Percentiles rank a stretch among this genome's conserved stretches.
Conservation (phyloP, 164 flowering plant species). For the Amborella trichopoda region DNA sequence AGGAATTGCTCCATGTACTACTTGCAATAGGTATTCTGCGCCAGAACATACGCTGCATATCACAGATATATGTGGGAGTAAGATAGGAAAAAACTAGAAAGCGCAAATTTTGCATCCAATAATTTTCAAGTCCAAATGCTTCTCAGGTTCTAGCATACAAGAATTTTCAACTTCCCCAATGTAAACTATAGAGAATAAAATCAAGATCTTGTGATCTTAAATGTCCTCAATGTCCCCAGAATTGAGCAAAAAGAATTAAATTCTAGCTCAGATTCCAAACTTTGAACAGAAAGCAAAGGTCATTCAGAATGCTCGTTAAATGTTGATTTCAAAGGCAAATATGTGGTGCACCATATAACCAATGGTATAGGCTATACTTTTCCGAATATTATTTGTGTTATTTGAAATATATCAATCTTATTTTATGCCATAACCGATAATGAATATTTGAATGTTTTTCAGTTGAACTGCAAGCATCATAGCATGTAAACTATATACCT, state of each 20-base stretch:
- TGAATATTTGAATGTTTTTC: too few relatives aligned
- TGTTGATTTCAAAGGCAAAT: too few relatives aligned
- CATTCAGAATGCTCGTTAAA: too few relatives aligned
- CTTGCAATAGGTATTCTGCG: conserved; percentile 64
- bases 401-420: too few relatives aligned
- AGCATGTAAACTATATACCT: too few relatives aligned
- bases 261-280: neutral
- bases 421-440: too few relatives aligned
- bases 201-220: neutral
- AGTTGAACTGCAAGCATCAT: too few relatives aligned
- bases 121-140: neutral
- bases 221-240: neutral
- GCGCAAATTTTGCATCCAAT: neutral
- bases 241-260: neutral
- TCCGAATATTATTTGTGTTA: too few relatives aligned
- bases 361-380: too few relatives aligned
- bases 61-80: neutral
- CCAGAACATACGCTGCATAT: conserved; percentile 71
- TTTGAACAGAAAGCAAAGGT: neutral
- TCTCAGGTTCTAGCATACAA: neutral
- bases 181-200: neutral
- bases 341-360: too few relatives aligned
- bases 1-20: conserved; percentile 70
- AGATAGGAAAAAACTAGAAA: neutral
- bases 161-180: neutral